Percentiles rank a stretch among this genome's conserved stretches.
Conservation (phyloP, 495 filamentous ascomycete species). For the Glonium stellatum region DNA sequence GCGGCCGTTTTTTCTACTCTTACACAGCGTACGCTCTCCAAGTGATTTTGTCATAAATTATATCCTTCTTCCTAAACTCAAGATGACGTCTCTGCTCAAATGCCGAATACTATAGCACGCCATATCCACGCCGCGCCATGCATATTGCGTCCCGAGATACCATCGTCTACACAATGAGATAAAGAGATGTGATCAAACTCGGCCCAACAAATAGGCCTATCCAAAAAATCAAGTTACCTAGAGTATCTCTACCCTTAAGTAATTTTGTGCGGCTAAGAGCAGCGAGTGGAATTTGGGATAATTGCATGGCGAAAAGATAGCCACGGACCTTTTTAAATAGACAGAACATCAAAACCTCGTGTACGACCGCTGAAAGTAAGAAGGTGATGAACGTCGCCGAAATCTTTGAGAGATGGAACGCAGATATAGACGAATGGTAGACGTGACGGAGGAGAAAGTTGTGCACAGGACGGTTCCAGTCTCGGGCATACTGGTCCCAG, state of each 20-base stretch:
- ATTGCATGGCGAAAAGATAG: conserved; percentile 62
- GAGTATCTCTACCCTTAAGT: conserved; percentile 49
- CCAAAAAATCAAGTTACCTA: conserved; percentile 73
- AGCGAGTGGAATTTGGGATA: conserved; percentile 64
- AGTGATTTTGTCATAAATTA: too few species aligned
- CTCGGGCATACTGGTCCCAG: conserved; percentile 64
- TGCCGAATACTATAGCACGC: too few species aligned
- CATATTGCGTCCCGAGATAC: too few species aligned
- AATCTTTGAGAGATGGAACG: conserved; percentile 57
- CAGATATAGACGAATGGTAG: conserved; percentile 65
- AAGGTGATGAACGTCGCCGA: conserved; percentile 71
- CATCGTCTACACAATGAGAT: conserved; percentile 52
- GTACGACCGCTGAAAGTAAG: conserved; percentile 59
- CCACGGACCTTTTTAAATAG: conserved; percentile 71
- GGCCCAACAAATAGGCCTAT: conserved; percentile 63
- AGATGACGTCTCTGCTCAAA: too few species aligned
- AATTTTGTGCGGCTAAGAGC: conserved; percentile 54
- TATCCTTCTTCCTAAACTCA: too few species aligned
- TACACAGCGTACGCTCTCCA: too few species aligned
- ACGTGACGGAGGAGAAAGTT: conserved; percentile 67
- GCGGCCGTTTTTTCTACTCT: too few species aligned
- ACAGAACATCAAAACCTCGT: conserved; percentile 71
- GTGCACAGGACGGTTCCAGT: conserved; percentile 69
- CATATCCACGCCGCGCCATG: too few species aligned
- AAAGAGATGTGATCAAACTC: conserved; percentile 63